phyloP scores from a whole-genome alignment of 805 yeast species.

The Spencermartinsiella europaea region DNA sequence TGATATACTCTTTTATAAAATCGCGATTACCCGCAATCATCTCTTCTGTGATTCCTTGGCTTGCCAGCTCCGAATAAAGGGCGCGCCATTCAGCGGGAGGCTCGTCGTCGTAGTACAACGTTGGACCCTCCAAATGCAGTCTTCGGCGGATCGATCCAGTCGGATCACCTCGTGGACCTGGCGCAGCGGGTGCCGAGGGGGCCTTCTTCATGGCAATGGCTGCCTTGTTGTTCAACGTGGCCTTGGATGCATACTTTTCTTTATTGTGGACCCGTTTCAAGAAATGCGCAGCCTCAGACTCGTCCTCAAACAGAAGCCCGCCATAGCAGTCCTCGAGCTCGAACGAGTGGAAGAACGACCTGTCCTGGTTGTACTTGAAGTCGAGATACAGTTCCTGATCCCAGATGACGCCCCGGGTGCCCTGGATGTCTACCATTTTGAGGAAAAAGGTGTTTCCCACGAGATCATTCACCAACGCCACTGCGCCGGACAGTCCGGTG shows the following conservation, averaged over 20 bases:
- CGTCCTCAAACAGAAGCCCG: constrained; percentile 86
- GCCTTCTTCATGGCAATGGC: constrained; percentile 73
- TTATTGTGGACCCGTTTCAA: constrained; percentile 67
- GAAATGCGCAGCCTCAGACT: constrained; percentile 81
- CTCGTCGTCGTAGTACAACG: constrained; percentile 61
- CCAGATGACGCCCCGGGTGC: constrained; percentile 87
- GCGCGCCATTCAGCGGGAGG: constrained; percentile 86
- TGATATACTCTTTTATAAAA: constrained; percentile 72
- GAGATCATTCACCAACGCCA: constrained; percentile 80
- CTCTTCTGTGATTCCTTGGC: constrained; percentile 78
- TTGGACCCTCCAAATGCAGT: constrained; percentile 28
- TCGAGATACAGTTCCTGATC: constrained; percentile 91
- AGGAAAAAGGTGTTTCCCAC: constrained; percentile 93
- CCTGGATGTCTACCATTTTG: constrained; percentile 79
- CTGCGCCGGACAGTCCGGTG: constrained; percentile 87
- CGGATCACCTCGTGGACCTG: constrained; percentile 66
- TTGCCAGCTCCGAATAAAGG: constrained; percentile 64
- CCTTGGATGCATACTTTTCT: constrained; percentile 80
- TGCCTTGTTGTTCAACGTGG: constrained; percentile 78
- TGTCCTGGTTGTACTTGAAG: constrained; percentile 86
- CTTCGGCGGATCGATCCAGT: constrained; percentile 29
- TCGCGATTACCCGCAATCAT: constrained; percentile 84
- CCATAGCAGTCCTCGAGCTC: constrained; percentile 86
- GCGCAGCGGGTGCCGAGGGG: constrained; percentile 24
- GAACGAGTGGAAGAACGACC: constrained; percentile 91